Conservation (phyloP, 768 basidiomycete genomes). For the Podaxis carcinomalis region DNA sequence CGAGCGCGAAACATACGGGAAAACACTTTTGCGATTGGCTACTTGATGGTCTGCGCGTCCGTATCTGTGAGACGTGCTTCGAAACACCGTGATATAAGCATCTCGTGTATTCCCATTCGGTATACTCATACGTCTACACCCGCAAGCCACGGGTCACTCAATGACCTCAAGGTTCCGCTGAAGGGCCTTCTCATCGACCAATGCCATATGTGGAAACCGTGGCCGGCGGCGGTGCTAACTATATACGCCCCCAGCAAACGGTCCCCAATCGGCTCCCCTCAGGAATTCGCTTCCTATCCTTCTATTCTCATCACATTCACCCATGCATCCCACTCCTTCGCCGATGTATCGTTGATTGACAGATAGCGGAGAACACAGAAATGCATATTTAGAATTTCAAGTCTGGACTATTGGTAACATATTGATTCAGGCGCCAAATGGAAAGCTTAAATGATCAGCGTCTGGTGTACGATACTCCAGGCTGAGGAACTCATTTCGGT, state of each 20-base stretch:
- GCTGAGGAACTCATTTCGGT: not conserved
- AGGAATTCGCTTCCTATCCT: not conserved
- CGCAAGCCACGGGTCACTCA: not conserved
- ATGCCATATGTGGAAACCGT: not conserved
- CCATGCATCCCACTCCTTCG: not conserved
- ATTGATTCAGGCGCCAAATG: not conserved
- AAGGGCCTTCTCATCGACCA: not conserved
- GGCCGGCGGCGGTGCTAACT: not conserved
- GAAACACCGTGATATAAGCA: not conserved
- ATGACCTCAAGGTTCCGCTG: not conserved
- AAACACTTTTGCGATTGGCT: not conserved
- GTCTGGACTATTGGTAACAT: not conserved
- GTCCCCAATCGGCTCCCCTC: not conserved
- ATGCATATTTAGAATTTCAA: not conserved
- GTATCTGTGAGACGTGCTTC: not conserved
- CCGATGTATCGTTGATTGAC: constrained; percentile 6
- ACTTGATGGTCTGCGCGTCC: not conserved
- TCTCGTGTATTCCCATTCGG: not conserved
- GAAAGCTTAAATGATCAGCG: not conserved
- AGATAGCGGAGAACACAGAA: not conserved
- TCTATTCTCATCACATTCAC: not conserved
- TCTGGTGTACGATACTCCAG: not conserved
- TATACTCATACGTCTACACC: not conserved
- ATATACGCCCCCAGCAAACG: not conserved
- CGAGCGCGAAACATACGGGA: not conserved